Evolutionary conservation across 2,329 filamentous ascomycete species (phyloP), one percentile per base, ranked within the genome.

Genomic region (Phaeoacremonium minimum): DNA sequence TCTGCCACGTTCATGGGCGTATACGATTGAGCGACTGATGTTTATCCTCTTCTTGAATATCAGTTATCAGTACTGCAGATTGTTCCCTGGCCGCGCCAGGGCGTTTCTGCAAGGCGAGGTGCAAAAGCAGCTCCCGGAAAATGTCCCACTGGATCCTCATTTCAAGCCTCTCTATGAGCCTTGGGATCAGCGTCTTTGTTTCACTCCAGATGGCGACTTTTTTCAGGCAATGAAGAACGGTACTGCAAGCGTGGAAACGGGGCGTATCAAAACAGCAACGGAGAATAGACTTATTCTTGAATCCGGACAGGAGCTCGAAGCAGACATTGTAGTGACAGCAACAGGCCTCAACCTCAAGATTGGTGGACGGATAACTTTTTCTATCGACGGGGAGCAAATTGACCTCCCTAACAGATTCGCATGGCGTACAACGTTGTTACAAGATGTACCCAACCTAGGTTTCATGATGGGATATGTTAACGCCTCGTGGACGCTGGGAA

Each of bases 171-270:
- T 53, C 1, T 80, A 80, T 39, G 67, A 69, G 6, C 77, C 76
- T 0, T 80, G 82, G 79, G 72, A 86, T 36, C 84, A 88, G 49
- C 73, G 85, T 2, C 59, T 88, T 14, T 87, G 83, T 46, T 61
- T 81, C 18, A 73, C 50, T 2, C 53, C 59, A 14, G 59, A 70
- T 18, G 66, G 65, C 0, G 70, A 72, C 45, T 69, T 73, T 37
- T 75, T 63, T 43, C 37, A 50, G 6, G 58, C 62, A 0, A 49
- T 73, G 12, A 56, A 57, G 2, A 54, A 45, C 2, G 58, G 61
- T 16, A 67, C 57, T 30, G 62, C 50, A 11, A 49, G 56, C 11
- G 51, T 76, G 2, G 59, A 66, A 2, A 75, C 72, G 0, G 71
- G 59, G 17, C 46, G 42, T 7, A 74, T 80, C 43, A 56, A 63